Conservation (phyloP, 2,329 filamentous ascomycete genomes). For the Chaetoscypha palmicola region DNA sequence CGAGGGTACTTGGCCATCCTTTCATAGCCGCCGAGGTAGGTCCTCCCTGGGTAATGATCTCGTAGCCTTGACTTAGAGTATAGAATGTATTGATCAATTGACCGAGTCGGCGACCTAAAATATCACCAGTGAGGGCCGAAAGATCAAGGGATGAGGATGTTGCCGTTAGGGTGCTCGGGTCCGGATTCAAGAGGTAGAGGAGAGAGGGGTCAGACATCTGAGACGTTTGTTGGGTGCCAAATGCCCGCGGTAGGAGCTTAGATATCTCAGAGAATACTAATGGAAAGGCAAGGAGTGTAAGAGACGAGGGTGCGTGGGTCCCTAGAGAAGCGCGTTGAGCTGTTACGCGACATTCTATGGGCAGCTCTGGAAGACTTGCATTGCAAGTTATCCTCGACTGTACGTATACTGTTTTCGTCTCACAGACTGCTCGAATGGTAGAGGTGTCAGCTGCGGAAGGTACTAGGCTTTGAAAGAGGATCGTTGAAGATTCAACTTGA, state of each 20-base stretch:
- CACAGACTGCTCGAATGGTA: slow-evolving; percentile 1
- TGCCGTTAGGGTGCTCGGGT: neutral
- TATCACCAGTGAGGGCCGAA: neutral
- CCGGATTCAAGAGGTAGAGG: slow-evolving; percentile 7
- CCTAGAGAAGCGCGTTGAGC: slow-evolving; percentile 6
- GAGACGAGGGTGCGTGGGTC: neutral
- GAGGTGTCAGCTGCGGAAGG: neutral
- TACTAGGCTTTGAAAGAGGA: slow-evolving; percentile 5
- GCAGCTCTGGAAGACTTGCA: neutral
- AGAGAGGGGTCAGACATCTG: slow-evolving; percentile 5
- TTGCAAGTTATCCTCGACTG: slow-evolving; percentile 5
- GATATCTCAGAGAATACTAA: slow-evolving; percentile 7
- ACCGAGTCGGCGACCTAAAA: neutral
- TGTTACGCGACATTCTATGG: slow-evolving; percentile 3
- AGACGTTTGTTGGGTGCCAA: neutral
- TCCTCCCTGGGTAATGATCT: slow-evolving; percentile 1
- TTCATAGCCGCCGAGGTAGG: neutral
- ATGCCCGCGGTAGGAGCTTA: slow-evolving; percentile 3
- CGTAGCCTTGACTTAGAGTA: slow-evolving; percentile 4
- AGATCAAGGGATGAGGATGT: neutral
- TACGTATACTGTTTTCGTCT: slow-evolving; percentile 3
- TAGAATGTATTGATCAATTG: slow-evolving; percentile 11
- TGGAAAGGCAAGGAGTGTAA: slow-evolving; percentile 8
- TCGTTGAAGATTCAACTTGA: slow-evolving; percentile 1
- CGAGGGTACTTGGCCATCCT: neutral